Conservation (phyloP, 495 filamentous ascomycete genomes). For the Coniosporium apollinis region DNA sequence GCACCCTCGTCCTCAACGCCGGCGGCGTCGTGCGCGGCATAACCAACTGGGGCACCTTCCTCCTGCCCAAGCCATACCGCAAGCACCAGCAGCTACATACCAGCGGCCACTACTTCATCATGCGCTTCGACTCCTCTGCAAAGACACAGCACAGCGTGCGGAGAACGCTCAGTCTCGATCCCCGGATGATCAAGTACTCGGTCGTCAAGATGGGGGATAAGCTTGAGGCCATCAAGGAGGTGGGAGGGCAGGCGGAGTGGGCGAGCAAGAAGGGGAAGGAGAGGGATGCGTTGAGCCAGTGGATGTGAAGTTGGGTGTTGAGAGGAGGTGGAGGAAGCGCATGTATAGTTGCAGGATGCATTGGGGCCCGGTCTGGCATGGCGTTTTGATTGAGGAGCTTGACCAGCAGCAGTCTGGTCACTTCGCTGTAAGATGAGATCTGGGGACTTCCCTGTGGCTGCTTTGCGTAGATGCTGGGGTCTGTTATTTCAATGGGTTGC, state of each 20-base stretch:
- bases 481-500: no score
- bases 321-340: no score
- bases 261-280: slow-evolving; percentile 15
- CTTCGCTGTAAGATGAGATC: no score
- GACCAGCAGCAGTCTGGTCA: no score
- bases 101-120: slow-evolving; percentile 86
- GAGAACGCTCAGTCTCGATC: slow-evolving; percentile 67
- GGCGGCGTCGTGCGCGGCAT: slow-evolving; percentile 85
- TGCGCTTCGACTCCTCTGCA: slow-evolving; percentile 76
- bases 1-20: slow-evolving; percentile 61
- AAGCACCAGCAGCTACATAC: slow-evolving; percentile 66
- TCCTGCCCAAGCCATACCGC: slow-evolving; percentile 53
- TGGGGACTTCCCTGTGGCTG: no score
- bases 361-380: no score
- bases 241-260: slow-evolving; percentile 46
- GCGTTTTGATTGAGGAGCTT: no score
- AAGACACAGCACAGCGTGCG: slow-evolving; percentile 53
- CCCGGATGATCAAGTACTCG: slow-evolving; percentile 72
- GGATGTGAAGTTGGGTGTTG: no score
- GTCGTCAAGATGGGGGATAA: slow-evolving; percentile 76
- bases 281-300: no score
- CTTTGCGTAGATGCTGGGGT: no score
- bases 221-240: slow-evolving; percentile 47
- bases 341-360: no score
- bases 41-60: slow-evolving; percentile 85